Conservation (phyloP, 2,329 filamentous ascomycete genomes). For the Aureobasidium sp. region DNA sequence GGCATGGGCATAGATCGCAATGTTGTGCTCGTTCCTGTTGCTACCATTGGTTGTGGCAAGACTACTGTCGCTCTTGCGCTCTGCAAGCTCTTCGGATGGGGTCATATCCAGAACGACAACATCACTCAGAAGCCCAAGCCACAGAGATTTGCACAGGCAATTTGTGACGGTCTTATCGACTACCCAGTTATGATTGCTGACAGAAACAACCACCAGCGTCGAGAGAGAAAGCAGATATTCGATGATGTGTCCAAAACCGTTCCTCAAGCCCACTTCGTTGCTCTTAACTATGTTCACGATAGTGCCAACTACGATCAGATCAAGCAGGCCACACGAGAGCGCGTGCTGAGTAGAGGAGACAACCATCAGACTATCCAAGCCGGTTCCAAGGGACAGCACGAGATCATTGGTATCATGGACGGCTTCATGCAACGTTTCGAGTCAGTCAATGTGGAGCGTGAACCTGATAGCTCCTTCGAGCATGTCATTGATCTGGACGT, state of each 20-base stretch:
- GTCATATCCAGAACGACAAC: conserved; percentile 94
- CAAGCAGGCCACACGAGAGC: conserved; percentile 62
- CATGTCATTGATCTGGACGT: conserved; percentile 78
- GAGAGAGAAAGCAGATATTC: conserved; percentile 82
- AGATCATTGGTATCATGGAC: conserved; percentile 88
- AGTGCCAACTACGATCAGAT: conserved; percentile 59
- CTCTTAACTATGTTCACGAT: conserved; percentile 81
- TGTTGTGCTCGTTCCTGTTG: conserved; percentile 79
- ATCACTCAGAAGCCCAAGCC: conserved; percentile 72
- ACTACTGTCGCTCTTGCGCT: conserved; percentile 83
- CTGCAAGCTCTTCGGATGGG: conserved; percentile 77
- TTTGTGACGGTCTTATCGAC: conserved; percentile 56
- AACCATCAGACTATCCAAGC: conserved; percentile 98
- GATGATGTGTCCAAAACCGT: conserved; percentile 60
- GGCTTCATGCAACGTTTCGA: conserved; percentile 85
- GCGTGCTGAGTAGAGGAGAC: conserved; percentile 79
- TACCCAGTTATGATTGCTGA: conserved; percentile 77
- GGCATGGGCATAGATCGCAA: conserved; percentile 53
- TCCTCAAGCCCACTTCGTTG: conserved; percentile 63
- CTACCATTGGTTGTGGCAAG: conserved; percentile 94
- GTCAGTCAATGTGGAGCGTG: conserved; percentile 54
- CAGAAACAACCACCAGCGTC: conserved; percentile 84
- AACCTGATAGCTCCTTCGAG: conserved; percentile 79
- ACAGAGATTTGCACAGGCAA: conserved; percentile 64
- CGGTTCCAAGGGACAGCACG: conserved; percentile 57